phyloP scores from a whole-genome alignment of 768 basidiomycete species.

The Gymnopilus dilepis region DNA sequence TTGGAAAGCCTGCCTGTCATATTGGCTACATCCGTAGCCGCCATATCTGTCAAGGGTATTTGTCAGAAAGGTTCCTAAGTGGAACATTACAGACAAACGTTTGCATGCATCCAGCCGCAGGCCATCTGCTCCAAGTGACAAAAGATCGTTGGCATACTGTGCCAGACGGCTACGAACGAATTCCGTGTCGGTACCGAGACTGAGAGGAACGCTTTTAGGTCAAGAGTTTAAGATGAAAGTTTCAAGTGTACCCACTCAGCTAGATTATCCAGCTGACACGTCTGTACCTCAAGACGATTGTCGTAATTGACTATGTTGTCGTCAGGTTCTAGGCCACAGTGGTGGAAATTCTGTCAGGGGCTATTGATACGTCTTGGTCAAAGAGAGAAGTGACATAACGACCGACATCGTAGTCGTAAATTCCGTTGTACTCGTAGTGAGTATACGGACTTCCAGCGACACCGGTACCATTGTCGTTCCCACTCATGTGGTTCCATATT shows the following conservation, averaged over 20 bases:
- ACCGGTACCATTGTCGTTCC: conserved; percentile 51
- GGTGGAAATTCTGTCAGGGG: conserved; percentile 56
- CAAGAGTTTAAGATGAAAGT: neutral
- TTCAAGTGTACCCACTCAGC: conserved; percentile 49
- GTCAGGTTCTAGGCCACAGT: conserved; percentile 58
- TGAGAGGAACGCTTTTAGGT: conserved; percentile 26
- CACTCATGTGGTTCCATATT: conserved; percentile 73
- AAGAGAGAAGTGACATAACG: neutral
- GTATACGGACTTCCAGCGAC: conserved; percentile 56
- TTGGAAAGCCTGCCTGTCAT: conserved; percentile 50
- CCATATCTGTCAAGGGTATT: conserved; percentile 59
- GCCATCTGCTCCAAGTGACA: conserved; percentile 67
- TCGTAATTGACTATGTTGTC: conserved; percentile 62
- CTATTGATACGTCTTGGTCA: neutral
- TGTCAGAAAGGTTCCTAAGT: no score
- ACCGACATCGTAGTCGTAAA: conserved; percentile 51
- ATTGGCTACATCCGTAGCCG: conserved; percentile 55
- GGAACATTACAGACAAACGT: conserved; percentile 39
- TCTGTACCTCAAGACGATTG: conserved; percentile 60
- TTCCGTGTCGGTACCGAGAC: conserved; percentile 66
- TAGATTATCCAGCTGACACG: conserved; percentile 54
- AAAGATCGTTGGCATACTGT: conserved; percentile 60
- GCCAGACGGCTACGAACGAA: conserved; percentile 63
- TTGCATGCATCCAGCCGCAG: conserved; percentile 70
- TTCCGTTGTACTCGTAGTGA: conserved; percentile 57